These are phyloP conservation scores for Hypoxylon perforatum DNA, from an alignment of 495 filamentous ascomycete genomes.

Conservation along the genomic window DNA sequence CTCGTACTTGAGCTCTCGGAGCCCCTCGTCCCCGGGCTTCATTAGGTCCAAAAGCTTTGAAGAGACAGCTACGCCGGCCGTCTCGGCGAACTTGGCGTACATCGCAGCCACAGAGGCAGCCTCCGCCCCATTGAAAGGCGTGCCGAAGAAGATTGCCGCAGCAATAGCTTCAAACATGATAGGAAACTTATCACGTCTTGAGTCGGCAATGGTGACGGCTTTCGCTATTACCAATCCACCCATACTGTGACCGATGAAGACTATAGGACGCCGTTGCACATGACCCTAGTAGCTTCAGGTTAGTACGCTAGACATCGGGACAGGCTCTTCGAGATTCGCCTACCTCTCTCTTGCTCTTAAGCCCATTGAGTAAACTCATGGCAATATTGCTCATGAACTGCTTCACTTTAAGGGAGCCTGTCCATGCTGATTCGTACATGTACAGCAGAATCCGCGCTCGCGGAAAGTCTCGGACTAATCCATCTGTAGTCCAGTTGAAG, in stretches of 20 bases:
- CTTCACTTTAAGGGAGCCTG: constrained; percentile 46
- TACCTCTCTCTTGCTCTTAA: constrained; percentile 44
- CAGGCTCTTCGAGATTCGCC: background rate
- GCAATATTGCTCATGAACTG: constrained; percentile 49
- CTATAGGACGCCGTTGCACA: constrained; percentile 65
- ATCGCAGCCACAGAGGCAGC: constrained; percentile 44
- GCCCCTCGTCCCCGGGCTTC: constrained; percentile 45
- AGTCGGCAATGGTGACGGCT: constrained; percentile 48
- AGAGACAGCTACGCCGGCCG: constrained; percentile 33
- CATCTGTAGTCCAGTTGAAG: constrained; percentile 67
- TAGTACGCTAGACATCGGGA: constrained; percentile 7
- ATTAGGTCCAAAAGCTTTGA: constrained; percentile 50
- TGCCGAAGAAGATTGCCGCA: constrained; percentile 50
- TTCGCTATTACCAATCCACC: constrained; percentile 70
- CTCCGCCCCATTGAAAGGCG: constrained; percentile 49
- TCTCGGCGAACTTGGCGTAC: constrained; percentile 46
- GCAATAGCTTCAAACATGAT: constrained; percentile 51
- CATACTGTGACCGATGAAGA: constrained; percentile 75
- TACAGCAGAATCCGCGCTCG: constrained; percentile 45
- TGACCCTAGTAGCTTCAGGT: constrained; percentile 45
- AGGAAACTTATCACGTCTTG: constrained; percentile 41
- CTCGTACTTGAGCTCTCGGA: constrained; percentile 48
- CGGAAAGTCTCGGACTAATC: constrained; percentile 45
- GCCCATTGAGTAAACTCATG: constrained; percentile 42
- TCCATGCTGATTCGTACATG: constrained; percentile 50